These are phyloP conservation scores for Rubroboletus pulcherrimus DNA, from an alignment of 768 basidiomycete genomes.

Conservation along the genomic window DNA sequence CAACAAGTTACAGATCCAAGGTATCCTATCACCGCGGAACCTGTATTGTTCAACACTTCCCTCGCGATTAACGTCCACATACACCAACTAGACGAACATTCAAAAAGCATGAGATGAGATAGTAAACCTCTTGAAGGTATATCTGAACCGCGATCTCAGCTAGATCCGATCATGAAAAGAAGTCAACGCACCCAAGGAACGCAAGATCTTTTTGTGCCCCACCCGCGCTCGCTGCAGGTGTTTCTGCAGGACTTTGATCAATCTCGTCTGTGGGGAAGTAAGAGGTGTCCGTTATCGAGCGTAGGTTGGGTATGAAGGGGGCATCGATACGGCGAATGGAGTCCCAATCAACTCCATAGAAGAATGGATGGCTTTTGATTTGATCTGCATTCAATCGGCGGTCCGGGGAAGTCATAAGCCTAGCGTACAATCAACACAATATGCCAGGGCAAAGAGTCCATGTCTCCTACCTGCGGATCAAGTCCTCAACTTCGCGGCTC, in stretches of 20 bases:
- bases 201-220: conserved; percentile 56
- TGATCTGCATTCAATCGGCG: conserved; percentile 76
- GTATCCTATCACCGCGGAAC: neutral
- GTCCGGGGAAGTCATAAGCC: conserved; percentile 83
- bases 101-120: conserved; percentile 57
- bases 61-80: neutral
- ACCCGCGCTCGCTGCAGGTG: conserved; percentile 34
- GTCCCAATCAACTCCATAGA: conserved; percentile 94
- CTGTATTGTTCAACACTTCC: neutral
- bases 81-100: conserved; percentile 4
- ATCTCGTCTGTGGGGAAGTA: conserved; percentile 97
- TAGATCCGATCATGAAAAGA: neutral
- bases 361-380: conserved; percentile 90
- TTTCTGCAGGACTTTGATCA: conserved; percentile 63
- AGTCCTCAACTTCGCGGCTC: conserved; percentile 85
- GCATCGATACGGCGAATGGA: conserved; percentile 85
- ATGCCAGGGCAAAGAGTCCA: neutral
- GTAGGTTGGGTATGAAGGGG: conserved; percentile 93
- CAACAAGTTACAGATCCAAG: conserved; percentile 4
- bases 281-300: conserved; percentile 94
- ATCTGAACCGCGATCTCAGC: conserved; percentile 39
- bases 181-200: conserved; percentile 54
- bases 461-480: conserved; percentile 66
- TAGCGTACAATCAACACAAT: conserved; percentile 26
- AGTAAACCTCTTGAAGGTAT: conserved; percentile 76